These are phyloP conservation scores for Ustulina deusta DNA, from an alignment of 2,329 filamentous ascomycete genomes.

Conservation along the genomic window DNA sequence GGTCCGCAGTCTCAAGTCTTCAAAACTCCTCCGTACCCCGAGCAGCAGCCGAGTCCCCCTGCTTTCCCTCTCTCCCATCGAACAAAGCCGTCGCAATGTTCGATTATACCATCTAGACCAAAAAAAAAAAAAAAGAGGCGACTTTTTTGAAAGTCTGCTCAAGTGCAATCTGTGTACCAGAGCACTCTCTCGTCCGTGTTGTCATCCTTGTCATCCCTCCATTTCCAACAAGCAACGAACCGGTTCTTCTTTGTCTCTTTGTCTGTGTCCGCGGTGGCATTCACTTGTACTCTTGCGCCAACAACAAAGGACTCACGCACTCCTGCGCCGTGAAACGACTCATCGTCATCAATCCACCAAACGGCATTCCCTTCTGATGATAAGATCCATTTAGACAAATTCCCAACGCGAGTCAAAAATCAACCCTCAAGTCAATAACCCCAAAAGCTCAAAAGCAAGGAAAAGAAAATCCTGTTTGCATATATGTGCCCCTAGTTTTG, in stretches of 20 bases:
- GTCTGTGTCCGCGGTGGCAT: constrained; percentile 59
- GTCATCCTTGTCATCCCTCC: constrained; percentile 37
- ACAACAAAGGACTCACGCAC: constrained; percentile 38
- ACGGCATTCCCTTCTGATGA: constrained; percentile 21
- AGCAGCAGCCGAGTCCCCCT: constrained; percentile 46
- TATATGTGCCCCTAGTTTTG: constrained; percentile 34
- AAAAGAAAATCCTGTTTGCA: constrained; percentile 13
- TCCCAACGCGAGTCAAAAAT: constrained; percentile 6
- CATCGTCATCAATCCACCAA: constrained; percentile 27
- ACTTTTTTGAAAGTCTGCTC: constrained; percentile 66
- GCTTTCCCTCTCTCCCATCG: constrained; percentile 57
- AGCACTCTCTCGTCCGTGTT: constrained; percentile 36
- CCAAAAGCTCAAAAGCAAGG: constrained; percentile 31
- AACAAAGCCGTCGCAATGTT: constrained; percentile 67
- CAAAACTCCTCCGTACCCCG: constrained; percentile 54
- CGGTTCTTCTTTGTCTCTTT: constrained; percentile 31
- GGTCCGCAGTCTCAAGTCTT: constrained; percentile 45
- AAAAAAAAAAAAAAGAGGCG: constrained; percentile 58
- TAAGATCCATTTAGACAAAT: constrained; percentile 35
- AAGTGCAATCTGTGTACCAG: constrained; percentile 47
- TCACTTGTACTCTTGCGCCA: constrained; percentile 63
- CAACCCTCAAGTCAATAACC: constrained; percentile 38
- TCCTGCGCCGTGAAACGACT: constrained; percentile 38
- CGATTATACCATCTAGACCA: constrained; percentile 63
- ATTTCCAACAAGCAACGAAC: constrained; percentile 40